Conservation (phyloP, 176 grass and related monocot species). For the Metroxylon sagu region DNA sequence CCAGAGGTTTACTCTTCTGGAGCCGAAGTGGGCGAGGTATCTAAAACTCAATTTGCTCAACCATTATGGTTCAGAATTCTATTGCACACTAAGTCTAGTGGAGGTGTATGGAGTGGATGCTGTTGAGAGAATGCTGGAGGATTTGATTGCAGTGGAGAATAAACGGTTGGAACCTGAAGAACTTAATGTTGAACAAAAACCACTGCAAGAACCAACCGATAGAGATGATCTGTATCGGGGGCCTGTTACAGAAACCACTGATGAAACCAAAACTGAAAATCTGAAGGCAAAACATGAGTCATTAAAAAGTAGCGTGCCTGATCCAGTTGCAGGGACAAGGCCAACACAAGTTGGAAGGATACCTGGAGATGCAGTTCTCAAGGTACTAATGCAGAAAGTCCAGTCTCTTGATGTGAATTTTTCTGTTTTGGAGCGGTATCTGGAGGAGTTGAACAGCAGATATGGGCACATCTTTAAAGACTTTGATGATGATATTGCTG, state of each 20-base stretch:
- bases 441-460: slow-evolving; percentile 88
- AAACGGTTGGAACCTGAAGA: slow-evolving; percentile 51
- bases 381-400: slow-evolving; percentile 92
- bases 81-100: slow-evolving; percentile 80
- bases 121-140: slow-evolving; percentile 91
- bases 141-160: slow-evolving; percentile 84
- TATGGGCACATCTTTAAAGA: slow-evolving; percentile 96
- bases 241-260: slow-evolving; percentile 40
- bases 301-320: slow-evolving; percentile 28
- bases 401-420: slow-evolving; percentile 95
- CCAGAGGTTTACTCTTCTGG: slow-evolving; percentile 55
- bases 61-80: slow-evolving; percentile 94
- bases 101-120: slow-evolving; percentile 99
- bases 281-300: slow-evolving; percentile 35
- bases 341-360: slow-evolving; percentile 72
- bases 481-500: slow-evolving; percentile 80
- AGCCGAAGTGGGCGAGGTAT: slow-evolving; percentile 89
- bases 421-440: slow-evolving; percentile 82
- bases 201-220: slow-evolving; percentile 29
- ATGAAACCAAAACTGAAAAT: slow-evolving; percentile 38
- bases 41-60: slow-evolving; percentile 74
- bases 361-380: slow-evolving; percentile 84
- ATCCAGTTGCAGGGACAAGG: slow-evolving; percentile 45
- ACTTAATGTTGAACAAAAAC: slow-evolving; percentile 35
- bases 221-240: slow-evolving; percentile 36